These are phyloP conservation scores for Thielaviopsis ethacetica DNA, from an alignment of 2,329 filamentous ascomycete genomes.

Conservation along the genomic window DNA sequence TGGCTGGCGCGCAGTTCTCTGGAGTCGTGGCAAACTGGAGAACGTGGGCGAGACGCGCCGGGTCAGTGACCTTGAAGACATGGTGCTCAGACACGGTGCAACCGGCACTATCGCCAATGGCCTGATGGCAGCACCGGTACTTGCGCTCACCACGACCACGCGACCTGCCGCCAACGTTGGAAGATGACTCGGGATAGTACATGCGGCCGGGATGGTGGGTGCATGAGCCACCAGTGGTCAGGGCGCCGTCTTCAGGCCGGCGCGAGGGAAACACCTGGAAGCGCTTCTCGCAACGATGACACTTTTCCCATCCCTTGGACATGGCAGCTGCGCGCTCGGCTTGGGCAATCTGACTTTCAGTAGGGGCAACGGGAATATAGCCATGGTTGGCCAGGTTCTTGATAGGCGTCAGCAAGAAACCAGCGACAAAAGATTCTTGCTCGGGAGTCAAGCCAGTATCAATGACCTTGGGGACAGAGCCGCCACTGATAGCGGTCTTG, in stretches of 20 bases:
- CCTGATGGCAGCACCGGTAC: conserved; percentile 66
- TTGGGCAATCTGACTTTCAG: conserved; percentile 45
- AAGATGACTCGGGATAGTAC: conserved; percentile 39
- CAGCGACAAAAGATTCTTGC: conserved; percentile 53
- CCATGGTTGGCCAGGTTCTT: conserved; percentile 48
- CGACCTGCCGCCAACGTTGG: conserved; percentile 38
- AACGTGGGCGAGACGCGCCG: conserved; percentile 58
- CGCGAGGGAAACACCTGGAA: conserved; percentile 89
- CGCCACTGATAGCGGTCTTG: not conserved
- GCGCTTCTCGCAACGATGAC: conserved; percentile 68
- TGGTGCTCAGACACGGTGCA: conserved; percentile 59
- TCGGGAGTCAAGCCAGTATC: conserved; percentile 50
- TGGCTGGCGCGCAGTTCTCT: conserved; percentile 32
- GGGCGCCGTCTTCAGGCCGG: conserved; percentile 55
- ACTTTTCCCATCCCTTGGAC: conserved; percentile 67
- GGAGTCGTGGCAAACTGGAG: conserved; percentile 73
- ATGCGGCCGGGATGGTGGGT: conserved; percentile 64
- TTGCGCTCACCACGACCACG: conserved; percentile 15
- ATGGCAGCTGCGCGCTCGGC: conserved; percentile 49
- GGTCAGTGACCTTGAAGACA: conserved; percentile 71
- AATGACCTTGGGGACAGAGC: conserved; percentile 30
- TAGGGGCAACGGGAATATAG: conserved; percentile 57
- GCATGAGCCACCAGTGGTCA: conserved; percentile 64
- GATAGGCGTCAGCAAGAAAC: conserved; percentile 47
- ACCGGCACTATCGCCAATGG: conserved; percentile 54